Evolutionary conservation across 805 yeast genomes (phyloP).

Genomic region (Zygosaccharomyces rouxii): DNA sequence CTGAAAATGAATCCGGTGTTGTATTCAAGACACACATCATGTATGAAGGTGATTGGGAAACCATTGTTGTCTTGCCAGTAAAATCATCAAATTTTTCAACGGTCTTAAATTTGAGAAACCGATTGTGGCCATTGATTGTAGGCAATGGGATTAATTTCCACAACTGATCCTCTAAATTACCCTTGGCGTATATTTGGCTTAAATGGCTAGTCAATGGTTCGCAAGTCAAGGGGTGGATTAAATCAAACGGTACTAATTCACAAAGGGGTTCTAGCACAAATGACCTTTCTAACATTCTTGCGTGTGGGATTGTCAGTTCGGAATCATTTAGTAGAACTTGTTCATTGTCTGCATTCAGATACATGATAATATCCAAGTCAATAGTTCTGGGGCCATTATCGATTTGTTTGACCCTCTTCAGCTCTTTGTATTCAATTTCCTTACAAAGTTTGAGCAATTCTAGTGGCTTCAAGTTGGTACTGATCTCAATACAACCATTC

Average conservation of each 20-base stretch:
- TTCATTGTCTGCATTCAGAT: constrained; percentile 35
- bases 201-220: constrained; percentile 72
- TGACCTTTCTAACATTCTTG: constrained; percentile 79
- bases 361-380: constrained; percentile 82
- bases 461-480: constrained; percentile 60
- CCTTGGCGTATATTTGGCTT: constrained; percentile 43
- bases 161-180: constrained; percentile 50
- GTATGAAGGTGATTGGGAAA: constrained; percentile 41
- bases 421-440: constrained; percentile 67
- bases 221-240: constrained; percentile 78
- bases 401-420: constrained; percentile 68
- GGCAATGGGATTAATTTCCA: constrained; percentile 47
- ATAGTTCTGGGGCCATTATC: constrained; percentile 92
- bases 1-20: constrained; percentile 95
- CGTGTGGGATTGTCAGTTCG: constrained; percentile 76
- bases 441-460: constrained; percentile 61
- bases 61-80: constrained; percentile 35
- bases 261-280: constrained; percentile 88
- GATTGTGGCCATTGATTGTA: constrained; percentile 21
- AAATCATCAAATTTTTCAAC: constrained; percentile 44
- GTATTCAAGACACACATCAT: constrained; percentile 86
- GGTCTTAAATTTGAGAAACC: constrained; percentile 25
- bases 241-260: constrained; percentile 66
- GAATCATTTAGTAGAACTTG: constrained; percentile 47
- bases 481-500: constrained; percentile 73